These are phyloP conservation scores for Aquilaria sinensis DNA, from an alignment of 345 rosid species.

Conservation along the genomic window DNA sequence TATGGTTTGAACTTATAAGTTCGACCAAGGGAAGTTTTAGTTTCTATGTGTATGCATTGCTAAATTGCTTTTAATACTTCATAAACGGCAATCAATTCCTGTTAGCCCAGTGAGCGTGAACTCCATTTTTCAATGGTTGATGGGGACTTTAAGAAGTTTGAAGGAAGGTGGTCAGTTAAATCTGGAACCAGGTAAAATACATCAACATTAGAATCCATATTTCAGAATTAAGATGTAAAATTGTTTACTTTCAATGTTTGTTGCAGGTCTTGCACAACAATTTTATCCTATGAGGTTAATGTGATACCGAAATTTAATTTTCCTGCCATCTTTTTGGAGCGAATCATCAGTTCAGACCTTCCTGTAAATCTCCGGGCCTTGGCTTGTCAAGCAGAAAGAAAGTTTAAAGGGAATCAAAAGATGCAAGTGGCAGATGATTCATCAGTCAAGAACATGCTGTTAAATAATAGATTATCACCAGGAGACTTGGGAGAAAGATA, in stretches of 20 bases:
- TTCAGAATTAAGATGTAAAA: neutral
- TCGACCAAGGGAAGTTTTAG: no score
- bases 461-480: conserved; percentile 17
- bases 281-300: conserved; percentile 76
- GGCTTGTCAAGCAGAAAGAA: conserved; percentile 73
- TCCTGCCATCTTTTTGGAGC: conserved; percentile 89
- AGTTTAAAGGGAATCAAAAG: conserved; percentile 35
- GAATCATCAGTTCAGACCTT: conserved; percentile 91
- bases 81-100: no score
- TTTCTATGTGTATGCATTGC: no score
- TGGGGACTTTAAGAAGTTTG: conserved; percentile 97
- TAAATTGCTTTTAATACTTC: conserved; percentile 4
- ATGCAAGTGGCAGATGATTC: conserved; percentile 24
- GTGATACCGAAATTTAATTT: conserved; percentile 89
- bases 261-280: conserved; percentile 51
- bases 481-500: conserved; percentile 28
- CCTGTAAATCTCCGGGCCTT: conserved; percentile 91
- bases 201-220: neutral
- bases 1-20: no score
- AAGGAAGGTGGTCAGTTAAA: conserved; percentile 87
- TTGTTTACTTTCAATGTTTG: conserved; percentile 12
- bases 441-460: conserved; percentile 19
- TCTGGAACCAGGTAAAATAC: conserved; percentile 57
- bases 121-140: conserved; percentile 92
- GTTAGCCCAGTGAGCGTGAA: conserved; percentile 57